phyloP scores from a whole-genome alignment of 495 filamentous ascomycete species.

The Aspergillus incahuasiensis region DNA sequence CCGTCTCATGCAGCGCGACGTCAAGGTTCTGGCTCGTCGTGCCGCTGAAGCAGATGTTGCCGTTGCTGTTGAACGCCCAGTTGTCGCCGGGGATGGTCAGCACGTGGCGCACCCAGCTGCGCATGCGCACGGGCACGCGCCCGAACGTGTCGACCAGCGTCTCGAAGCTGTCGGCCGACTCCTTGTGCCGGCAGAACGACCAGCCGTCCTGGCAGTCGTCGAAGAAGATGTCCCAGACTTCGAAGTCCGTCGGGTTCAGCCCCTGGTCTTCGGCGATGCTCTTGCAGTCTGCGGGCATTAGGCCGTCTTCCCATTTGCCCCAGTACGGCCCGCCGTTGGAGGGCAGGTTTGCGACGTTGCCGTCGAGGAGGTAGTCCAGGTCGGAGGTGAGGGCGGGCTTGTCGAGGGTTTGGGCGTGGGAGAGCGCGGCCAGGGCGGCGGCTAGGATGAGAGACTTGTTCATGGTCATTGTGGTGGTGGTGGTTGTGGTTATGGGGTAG shows the following conservation, averaged over 20 bases:
- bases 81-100: conserved; percentile 7
- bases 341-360: conserved; percentile 2
- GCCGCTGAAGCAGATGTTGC: conserved; percentile 5
- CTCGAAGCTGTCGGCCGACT: neutral
- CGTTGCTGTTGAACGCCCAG: conserved; percentile 6
- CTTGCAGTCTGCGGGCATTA: conserved; percentile 11
- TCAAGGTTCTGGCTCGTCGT: neutral
- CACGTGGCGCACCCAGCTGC: conserved; percentile 10
- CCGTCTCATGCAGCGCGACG: conserved; percentile 8
- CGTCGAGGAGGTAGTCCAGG: conserved; percentile 2
- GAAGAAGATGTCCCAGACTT: conserved; percentile 8
- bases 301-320: conserved; percentile 1
- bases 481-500: neutral
- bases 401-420: neutral
- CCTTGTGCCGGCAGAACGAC: conserved; percentile 5
- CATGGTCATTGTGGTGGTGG: neutral
- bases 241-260: conserved; percentile 7
- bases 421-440: neutral
- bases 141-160: conserved; percentile 3
- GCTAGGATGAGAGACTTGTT: neutral
- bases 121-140: conserved; percentile 4
- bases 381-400: conserved; percentile 7
- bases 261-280: conserved; percentile 3
- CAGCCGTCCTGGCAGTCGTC: conserved; percentile 7
- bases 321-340: neutral